These are phyloP conservation scores for Puccinia polysora DNA, from an alignment of 1,284 basidiomycete species.

Conservation along the genomic window DNA sequence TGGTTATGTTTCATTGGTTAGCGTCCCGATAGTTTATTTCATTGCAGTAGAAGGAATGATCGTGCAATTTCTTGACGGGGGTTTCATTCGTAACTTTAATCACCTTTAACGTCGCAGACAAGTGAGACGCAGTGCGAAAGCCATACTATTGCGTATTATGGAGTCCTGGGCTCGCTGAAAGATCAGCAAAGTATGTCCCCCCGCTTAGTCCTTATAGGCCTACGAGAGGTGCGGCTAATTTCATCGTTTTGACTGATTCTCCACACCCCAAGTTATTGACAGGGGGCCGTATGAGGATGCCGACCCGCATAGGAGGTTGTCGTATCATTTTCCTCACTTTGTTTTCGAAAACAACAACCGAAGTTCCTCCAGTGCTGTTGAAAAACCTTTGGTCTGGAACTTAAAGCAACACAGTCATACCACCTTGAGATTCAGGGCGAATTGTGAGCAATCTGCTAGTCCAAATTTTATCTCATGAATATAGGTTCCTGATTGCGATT, in stretches of 20 bases:
- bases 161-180: constrained; percentile 36
- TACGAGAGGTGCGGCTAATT: no score
- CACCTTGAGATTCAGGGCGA: constrained; percentile 13
- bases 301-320: neutral
- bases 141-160: constrained; percentile 40
- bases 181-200: constrained; percentile 21
- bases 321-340: constrained; percentile 25
- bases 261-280: constrained; percentile 3
- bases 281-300: neutral
- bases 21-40: neutral
- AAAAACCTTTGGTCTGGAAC: constrained; percentile 17
- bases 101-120: constrained; percentile 11
- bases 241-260: no score
- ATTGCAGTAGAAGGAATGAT: no score
- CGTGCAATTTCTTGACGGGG: neutral
- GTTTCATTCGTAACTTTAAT: neutral
- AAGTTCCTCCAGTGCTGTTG: constrained; percentile 9
- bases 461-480: neutral
- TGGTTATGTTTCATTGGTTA: constrained; percentile 39
- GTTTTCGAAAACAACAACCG: constrained; percentile 28
- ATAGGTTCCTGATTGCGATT: no score
- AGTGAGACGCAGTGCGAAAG: constrained; percentile 25
- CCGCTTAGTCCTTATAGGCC: no score
- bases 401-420: constrained; percentile 10
- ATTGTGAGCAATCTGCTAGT: constrained; percentile 4